Base-by-base conservation (phyloP, 2,329 filamentous ascomycete genomes). In the Tolypocladium nubicola region DNA sequence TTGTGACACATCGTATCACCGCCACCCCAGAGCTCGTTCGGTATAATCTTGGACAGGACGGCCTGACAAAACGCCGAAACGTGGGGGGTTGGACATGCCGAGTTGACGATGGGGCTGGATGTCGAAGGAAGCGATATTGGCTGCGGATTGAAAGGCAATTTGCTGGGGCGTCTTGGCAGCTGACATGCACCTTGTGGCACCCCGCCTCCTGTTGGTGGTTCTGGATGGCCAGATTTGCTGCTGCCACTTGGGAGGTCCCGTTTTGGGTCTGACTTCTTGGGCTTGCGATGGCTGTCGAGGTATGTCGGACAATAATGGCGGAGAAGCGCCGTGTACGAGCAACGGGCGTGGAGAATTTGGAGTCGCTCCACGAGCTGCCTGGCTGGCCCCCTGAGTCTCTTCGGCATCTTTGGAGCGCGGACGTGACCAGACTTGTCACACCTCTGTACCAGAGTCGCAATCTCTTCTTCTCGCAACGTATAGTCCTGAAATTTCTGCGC, bases 21-120 rank as follows among this genome's bases (percentile, higher is more conserved):
- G 21, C 68, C 62, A 0, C 92, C 91, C 84, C 89, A 96, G 58
- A 96, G 87, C 3, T 76, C 81, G 49, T 78, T 75, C 0, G 93
- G 93, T 35, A 99, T 80, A 19, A 97, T 74, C 58, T 81, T 88
- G 23, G 75, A 76, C 37, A 97, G 67, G 0, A 87, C 85, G 3
- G 90, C 87, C 66, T 87, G 88, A 68, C 91, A 96, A 67, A 96
- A 97, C 0, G 89, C 87, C 4, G 92, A 96, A 2, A 97, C 88
- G 53, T 84, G 79, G 1, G 84, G 74, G 3, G 75, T 62, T 0
- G 88, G 81, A 19, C 85, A 90, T 1, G 91, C 87, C 62, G 89
- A 73, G 23, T 87, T 81, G 39, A 85, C 83, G 50, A 94, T 73
- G 14, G 76, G 75, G 16, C 71, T 63, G 61, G 60, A n/a, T 39